These are phyloP conservation scores for Pestalotiopsis fici DNA, from an alignment of 2,329 filamentous ascomycete genomes.

Conservation along the genomic window DNA sequence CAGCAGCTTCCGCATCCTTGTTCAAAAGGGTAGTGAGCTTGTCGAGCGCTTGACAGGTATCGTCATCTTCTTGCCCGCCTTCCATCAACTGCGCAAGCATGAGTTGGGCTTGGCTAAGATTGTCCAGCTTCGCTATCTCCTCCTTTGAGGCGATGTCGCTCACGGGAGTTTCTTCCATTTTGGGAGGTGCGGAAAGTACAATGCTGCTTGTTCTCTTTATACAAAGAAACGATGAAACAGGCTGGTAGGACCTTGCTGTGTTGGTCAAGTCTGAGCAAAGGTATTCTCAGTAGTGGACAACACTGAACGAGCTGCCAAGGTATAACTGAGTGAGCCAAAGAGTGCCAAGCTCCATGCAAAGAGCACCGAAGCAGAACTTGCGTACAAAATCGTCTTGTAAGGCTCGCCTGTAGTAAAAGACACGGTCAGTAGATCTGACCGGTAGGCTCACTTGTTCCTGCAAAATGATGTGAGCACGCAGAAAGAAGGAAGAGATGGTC, in stretches of 20 bases:
- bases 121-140: conserved; percentile 24
- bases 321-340: too few species aligned
- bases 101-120: conserved; percentile 66
- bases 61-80: conserved; percentile 79
- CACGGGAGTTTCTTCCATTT: conserved; percentile 27
- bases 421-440: neutral
- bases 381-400: neutral
- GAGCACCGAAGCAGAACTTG: neutral
- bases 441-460: neutral
- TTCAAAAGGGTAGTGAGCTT: conserved; percentile 60
- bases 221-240: too few species aligned
- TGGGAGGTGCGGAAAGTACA: neutral
- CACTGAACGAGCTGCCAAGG: too few species aligned
- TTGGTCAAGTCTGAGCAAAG: too few species aligned
- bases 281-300: too few species aligned
- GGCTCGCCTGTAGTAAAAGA: neutral
- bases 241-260: too few species aligned
- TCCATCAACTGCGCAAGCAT: conserved; percentile 89
- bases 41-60: conserved; percentile 62
- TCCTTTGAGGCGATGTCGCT: conserved; percentile 24
- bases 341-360: neutral
- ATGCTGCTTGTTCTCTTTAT: neutral
- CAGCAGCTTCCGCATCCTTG: conserved; percentile 49
- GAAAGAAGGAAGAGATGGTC: neutral
- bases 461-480: neutral